Evolutionary conservation across 1,139 yeast genomes (phyloP), one percentile per base, ranked within the genome.

Genomic region (Pichia sp.): DNA sequence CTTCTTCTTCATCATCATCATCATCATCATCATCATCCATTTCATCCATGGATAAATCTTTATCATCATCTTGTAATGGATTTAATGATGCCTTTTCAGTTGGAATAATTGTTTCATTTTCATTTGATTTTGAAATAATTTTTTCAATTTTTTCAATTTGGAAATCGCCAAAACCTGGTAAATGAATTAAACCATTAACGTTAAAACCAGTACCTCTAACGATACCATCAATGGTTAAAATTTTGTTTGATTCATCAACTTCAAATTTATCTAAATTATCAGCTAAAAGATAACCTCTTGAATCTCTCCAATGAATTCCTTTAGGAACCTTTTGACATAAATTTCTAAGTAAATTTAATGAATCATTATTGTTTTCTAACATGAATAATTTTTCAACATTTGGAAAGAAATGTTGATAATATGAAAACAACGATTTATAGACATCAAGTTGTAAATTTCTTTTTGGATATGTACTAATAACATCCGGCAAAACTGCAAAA

Each of bases 121-220:
- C 64, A 37, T 30, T 39, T 23, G 42, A 52, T 8, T 52, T 54
- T 26, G 45, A 49, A 6, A 46, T 46, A 8, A 78, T 37, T 53
- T 69, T 77, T 56, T 82, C 89, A 46, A 92, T 77, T 43, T 69
- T 74, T 40, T 76, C 82, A 29, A 94, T 65, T 64, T 84, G 90
- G 66, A 80, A 89, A 64, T 92, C 98, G 20, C 98, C 99, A 52
- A 74, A 72, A 0, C 92, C 96, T 7, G 95, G 95, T 30, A 94
- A 70, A 61, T 92, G 96, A 35, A 94, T 76, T 45, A 87, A 65
- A 54, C 92, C 73, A 60, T 90, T 80, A 2, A 84, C 76, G 56
- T 79, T 77, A 64, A 94, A 80, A 1, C 96, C 96, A 42, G 74
- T 67, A 44, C 98, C 98, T 63, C 99, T 78, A 3, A 86, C 86